These are phyloP conservation scores for Mortierella sp. DNA, from an alignment of 371 early-diverging fungal species.

Conservation along the genomic window DNA sequence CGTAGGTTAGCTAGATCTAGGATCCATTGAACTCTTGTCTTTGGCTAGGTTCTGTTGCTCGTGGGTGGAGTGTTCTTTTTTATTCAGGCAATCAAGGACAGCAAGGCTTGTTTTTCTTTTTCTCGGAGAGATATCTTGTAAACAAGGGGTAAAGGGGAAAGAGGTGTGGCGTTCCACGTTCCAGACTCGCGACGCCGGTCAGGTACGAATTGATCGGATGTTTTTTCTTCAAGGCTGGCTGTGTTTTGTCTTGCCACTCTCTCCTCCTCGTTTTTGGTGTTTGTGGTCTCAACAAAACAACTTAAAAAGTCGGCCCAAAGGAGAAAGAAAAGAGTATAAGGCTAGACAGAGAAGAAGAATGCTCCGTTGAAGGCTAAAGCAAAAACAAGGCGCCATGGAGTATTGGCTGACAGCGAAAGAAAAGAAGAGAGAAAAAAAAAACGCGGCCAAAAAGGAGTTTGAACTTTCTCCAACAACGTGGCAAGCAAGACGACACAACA, in stretches of 20 bases:
- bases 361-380: neutral
- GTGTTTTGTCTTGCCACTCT: neutral
- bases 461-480: conserved; percentile 43
- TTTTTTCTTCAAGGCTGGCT: neutral
- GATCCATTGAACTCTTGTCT: no score
- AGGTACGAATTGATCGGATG: neutral
- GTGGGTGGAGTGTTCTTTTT: neutral
- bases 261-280: neutral
- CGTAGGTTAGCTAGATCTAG: no score
- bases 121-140: neutral
- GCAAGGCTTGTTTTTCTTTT: no score
- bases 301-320: neutral
- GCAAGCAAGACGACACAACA: conserved; percentile 16
- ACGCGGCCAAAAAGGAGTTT: conserved; percentile 22
- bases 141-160: neutral
- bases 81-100: neutral
- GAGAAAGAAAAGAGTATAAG: no score
- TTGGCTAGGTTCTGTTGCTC: neutral
- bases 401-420: neutral
- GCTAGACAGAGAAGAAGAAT: neutral
- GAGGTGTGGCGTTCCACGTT: neutral
- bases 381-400: neutral
- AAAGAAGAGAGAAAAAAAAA: neutral
- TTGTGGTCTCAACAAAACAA: neutral
- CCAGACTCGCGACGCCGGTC: neutral